These are phyloP conservation scores for Stagonosporopsis vannaccii DNA, from an alignment of 2,329 filamentous ascomycete genomes.

Conservation along the genomic window DNA sequence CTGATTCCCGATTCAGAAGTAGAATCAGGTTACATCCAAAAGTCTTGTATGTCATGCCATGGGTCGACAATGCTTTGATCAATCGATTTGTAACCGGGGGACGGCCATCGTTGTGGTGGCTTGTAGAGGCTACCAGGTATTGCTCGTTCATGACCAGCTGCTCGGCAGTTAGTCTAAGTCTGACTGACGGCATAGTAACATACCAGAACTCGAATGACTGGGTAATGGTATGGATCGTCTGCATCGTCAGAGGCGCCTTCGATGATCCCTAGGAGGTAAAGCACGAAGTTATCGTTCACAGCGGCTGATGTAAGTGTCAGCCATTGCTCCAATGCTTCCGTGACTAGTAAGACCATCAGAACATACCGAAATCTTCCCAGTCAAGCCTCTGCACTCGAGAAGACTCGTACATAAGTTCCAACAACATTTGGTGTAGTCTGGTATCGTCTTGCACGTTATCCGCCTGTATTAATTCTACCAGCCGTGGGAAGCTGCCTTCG, in stretches of 20 bases:
- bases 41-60: slow-evolving; percentile 84
- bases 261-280: slow-evolving; percentile 84
- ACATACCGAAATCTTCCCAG: slow-evolving; percentile 76
- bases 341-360: background rate
- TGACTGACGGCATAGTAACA: slow-evolving; percentile 44
- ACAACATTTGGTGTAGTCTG: slow-evolving; percentile 77
- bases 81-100: slow-evolving; percentile 84
- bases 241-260: slow-evolving; percentile 86
- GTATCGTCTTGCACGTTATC: slow-evolving; percentile 69
- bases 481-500: slow-evolving; percentile 81
- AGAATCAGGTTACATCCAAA: slow-evolving; percentile 98
- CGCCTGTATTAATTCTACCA: slow-evolving; percentile 80
- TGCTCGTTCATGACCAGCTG: slow-evolving; percentile 97
- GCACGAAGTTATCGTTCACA: slow-evolving; percentile 79
- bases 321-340: background rate
- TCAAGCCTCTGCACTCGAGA: slow-evolving; percentile 85
- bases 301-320: slow-evolving; percentile 52
- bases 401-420: slow-evolving; percentile 96
- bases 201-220: slow-evolving; percentile 90
- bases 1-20: slow-evolving; percentile 88
- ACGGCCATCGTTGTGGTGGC: slow-evolving; percentile 46
- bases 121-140: slow-evolving; percentile 80
- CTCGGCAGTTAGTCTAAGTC: slow-evolving; percentile 4
- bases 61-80: slow-evolving; percentile 84
- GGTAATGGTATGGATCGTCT: slow-evolving; percentile 94